Evolutionary conservation across 805 yeast species (phyloP).

Genomic region (Dipodascus albidus): DNA sequence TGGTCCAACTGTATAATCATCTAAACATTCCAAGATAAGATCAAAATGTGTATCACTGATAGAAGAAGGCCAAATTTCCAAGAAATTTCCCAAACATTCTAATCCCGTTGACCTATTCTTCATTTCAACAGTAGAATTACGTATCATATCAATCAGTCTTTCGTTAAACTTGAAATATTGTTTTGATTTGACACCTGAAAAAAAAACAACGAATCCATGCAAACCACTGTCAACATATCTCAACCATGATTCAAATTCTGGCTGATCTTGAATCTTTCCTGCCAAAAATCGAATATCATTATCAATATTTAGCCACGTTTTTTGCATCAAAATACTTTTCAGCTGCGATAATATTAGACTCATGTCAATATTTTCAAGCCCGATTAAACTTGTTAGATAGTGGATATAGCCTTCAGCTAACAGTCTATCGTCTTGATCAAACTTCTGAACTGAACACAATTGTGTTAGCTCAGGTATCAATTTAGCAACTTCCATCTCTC

Average conservation of each 20-base stretch:
- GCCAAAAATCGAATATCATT: neutral
- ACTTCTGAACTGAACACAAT: neutral
- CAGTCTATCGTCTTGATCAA: neutral
- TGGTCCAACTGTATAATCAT: slow-evolving; percentile 67
- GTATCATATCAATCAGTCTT: neutral
- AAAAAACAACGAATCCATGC: neutral
- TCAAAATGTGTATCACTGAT: neutral
- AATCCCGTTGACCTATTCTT: neutral
- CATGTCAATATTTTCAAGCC: slow-evolving; percentile 5
- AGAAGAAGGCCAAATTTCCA: neutral
- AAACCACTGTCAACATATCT: neutral
- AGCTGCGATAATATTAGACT: slow-evolving; percentile 27
- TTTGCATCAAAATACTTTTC: slow-evolving; percentile 16
- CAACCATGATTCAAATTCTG: neutral
- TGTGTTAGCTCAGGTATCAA: neutral
- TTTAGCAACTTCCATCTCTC: slow-evolving; percentile 10
- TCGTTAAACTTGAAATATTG: neutral
- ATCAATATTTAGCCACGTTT: neutral
- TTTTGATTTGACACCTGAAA: neutral
- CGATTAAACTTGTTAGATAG: slow-evolving; percentile 3
- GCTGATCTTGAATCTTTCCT: neutral
- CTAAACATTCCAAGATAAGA: slow-evolving; percentile 33
- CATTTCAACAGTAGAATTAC: neutral
- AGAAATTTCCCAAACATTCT: neutral
- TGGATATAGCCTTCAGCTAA: neutral